Conservation (phyloP, 2,329 filamentous ascomycete genomes). For the Calonectria crousiana region DNA sequence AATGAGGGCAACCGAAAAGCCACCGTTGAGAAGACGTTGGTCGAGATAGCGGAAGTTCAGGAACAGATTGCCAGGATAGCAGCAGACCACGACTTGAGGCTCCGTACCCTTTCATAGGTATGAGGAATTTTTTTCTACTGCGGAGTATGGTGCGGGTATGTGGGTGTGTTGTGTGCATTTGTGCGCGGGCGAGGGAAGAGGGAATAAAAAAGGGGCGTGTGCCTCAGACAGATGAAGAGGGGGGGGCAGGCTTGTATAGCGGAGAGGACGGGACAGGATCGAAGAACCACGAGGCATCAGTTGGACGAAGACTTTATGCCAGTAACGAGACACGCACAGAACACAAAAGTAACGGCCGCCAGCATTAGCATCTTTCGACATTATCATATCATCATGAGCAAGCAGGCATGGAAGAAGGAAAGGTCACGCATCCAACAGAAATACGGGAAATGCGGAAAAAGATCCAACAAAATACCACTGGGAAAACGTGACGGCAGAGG, state of each 20-base stretch:
- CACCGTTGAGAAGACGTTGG: constrained; percentile 78
- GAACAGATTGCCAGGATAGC: constrained; percentile 68
- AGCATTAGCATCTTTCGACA: neutral
- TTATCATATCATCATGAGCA: constrained; percentile 6
- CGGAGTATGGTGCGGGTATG: neutral
- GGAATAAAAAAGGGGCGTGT: constrained; percentile 8
- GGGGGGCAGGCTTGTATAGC: neutral
- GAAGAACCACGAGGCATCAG: neutral
- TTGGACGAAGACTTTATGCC: neutral
- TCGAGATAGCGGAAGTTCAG: constrained; percentile 75
- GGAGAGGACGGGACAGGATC: neutral
- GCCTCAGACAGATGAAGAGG: constrained; percentile 1
- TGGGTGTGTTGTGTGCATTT: neutral
- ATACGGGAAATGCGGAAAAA: constrained; percentile 16
- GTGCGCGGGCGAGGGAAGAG: neutral
- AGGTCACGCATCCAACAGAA: constrained; percentile 19
- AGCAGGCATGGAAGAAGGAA: constrained; percentile 13
- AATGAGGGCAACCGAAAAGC: constrained; percentile 79
- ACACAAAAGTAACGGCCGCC: neutral
- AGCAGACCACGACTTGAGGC: constrained; percentile 53
- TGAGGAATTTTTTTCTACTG: constrained; percentile 15
- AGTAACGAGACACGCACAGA: constrained; percentile 8
- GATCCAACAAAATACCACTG: constrained; percentile 17
- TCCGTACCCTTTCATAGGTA: constrained; percentile 46
- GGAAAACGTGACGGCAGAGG: constrained; percentile 24